A percentile compares a stretch with the other conserved stretches of the same genome.
Evolutionary conservation across 129 eudicot species (phyloP).

Genomic region (Silybum marianum): DNA sequence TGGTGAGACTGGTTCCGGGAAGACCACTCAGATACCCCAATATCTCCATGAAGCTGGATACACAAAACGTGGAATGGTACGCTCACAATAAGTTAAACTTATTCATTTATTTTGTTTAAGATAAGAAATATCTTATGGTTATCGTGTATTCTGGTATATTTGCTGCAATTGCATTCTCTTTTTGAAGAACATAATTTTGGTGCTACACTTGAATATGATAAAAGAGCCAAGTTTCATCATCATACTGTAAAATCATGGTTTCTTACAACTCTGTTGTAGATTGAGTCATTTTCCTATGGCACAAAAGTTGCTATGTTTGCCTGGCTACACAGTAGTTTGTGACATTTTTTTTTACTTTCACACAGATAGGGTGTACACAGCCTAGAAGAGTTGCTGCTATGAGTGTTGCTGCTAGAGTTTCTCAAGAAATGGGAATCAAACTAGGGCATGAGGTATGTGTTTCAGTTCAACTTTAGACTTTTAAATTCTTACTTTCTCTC

Average conservation of each 20-base stretch:
- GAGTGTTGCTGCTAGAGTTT: constrained; percentile 97
- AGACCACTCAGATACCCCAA: constrained; percentile 97
- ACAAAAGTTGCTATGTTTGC: neutral
- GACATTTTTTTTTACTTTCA: constrained; percentile 1
- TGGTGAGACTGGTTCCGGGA: constrained; percentile 98
- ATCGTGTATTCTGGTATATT: neutral
- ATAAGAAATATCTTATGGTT: neutral
- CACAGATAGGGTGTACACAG: constrained; percentile 89
- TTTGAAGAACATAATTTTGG: neutral
- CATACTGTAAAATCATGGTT: neutral
- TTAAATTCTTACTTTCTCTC: neutral
- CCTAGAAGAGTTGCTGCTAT: constrained; percentile 97
- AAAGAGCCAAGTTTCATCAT: neutral
- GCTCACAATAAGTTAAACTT: neutral
- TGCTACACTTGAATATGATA: neutral
- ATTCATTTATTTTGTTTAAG: neutral
- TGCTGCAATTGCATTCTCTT: neutral
- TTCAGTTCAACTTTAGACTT: neutral
- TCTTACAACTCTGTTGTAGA: neutral
- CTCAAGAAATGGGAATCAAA: constrained; percentile 93
- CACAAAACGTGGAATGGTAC: constrained; percentile 84
- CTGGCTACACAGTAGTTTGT: neutral
- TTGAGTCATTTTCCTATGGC: neutral
- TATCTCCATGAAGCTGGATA: constrained; percentile 98
- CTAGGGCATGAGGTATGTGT: constrained; percentile 88